Percentiles rank a stretch among this genome's conserved stretches.
Conservation (phyloP, 2,329 filamentous ascomycete genomes). For the Tolypocladium cylindrosporum region DNA sequence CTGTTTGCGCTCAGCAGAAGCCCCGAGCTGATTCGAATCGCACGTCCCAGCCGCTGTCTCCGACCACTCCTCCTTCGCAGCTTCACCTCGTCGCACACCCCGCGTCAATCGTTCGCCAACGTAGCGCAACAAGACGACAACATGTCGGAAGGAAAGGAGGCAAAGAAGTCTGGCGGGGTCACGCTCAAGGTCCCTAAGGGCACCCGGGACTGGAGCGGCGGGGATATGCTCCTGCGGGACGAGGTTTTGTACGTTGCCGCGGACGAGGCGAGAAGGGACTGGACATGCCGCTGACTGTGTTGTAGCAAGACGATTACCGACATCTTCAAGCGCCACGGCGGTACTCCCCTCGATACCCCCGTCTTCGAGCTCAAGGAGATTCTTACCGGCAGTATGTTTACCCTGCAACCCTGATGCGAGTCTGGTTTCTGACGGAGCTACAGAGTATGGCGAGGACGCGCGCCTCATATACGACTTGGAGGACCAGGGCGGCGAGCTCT, state of each 20-base stretch:
- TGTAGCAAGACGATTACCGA: conserved; percentile 51
- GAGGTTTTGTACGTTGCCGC: conserved; percentile 49
- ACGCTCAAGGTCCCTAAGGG: conserved; percentile 80
- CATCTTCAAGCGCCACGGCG: conserved; percentile 78
- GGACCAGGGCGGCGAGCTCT: conserved; percentile 72
- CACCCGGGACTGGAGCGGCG: conserved; percentile 76
- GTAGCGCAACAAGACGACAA: conserved; percentile 1
- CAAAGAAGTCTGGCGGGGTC: conserved; percentile 36
- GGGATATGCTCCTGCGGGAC: conserved; percentile 71
- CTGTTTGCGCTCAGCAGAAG: conserved; percentile 7
- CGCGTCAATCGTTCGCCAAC: not conserved
- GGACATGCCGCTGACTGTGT: not conserved
- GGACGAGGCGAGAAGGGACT: no score
- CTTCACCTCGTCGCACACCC: not conserved
- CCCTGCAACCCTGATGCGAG: not conserved
- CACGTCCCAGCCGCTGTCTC: not conserved
- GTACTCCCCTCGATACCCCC: conserved; percentile 67
- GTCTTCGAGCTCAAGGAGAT: conserved; percentile 86
- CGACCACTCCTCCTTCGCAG: conserved; percentile 2
- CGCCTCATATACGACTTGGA: conserved; percentile 85
- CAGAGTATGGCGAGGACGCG: conserved; percentile 78
- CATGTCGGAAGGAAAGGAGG: conserved; percentile 32
- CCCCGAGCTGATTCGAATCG: not conserved
- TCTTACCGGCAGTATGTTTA: conserved; percentile 30
- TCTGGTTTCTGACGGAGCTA: not conserved